Percentiles rank a stretch among this genome's conserved stretches.
Conservation (phyloP, 73 alveolate species). For the Stentor roeselii region DNA sequence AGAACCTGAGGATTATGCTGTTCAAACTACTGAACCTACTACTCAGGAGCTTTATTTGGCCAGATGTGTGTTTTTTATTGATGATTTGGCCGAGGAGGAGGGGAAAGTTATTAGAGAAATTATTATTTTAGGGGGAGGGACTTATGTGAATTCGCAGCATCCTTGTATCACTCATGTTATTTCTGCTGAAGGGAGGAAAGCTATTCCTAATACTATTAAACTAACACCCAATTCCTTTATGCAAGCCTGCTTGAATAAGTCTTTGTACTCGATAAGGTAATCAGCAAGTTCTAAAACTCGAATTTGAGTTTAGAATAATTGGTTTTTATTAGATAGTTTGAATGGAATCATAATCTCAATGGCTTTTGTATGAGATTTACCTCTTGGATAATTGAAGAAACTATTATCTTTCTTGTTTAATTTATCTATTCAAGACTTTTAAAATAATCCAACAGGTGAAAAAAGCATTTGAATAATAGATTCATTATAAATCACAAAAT, state of each 20-base stretch:
- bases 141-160: neutral
- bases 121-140: conserved; percentile 14
- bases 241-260: neutral
- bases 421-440: too few species aligned
- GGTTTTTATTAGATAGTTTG: too few species aligned
- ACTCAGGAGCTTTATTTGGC: conserved; percentile 12
- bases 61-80: neutral
- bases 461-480: too few species aligned
- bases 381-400: too few species aligned
- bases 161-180: neutral
- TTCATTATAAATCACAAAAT: too few species aligned
- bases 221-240: neutral
- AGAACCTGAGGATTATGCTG: neutral
- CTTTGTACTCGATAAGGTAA: too few species aligned
- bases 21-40: neutral
- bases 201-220: neutral
- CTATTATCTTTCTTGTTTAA: too few species aligned
- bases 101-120: neutral
- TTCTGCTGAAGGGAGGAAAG: neutral
- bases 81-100: neutral
- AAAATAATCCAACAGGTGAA: too few species aligned
- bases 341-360: too few species aligned
- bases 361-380: too few species aligned
- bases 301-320: too few species aligned
- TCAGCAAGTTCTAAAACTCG: too few species aligned